These are phyloP conservation scores for Meredithiella fracta DNA, from an alignment of 2,329 filamentous ascomycete species.

Conservation along the genomic window DNA sequence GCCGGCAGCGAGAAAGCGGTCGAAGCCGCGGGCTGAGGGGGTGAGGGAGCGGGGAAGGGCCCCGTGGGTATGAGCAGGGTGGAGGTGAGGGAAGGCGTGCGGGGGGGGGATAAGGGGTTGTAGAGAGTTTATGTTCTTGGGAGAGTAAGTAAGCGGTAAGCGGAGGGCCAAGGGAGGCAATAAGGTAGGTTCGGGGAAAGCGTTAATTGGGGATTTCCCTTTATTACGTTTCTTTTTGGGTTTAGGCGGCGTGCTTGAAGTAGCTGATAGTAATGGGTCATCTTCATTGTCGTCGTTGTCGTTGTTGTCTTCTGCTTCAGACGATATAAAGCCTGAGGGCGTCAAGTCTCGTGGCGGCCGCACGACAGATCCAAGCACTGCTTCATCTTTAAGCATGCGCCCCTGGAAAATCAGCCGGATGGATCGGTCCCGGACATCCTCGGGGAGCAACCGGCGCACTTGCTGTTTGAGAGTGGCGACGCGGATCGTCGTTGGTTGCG, in stretches of 20 bases:
- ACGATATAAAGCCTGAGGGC: background rate
- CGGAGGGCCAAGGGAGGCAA: background rate
- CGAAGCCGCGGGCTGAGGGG: constrained; percentile 52
- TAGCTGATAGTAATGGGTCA: background rate
- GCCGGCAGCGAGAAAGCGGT: constrained; percentile 63
- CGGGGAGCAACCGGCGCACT: constrained; percentile 55
- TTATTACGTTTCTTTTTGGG: background rate
- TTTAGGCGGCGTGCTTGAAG: too few relatives aligned
- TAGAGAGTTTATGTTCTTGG: background rate
- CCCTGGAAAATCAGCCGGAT: constrained; percentile 84
- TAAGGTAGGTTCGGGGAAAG: constrained; percentile 4
- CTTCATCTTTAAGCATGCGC: constrained; percentile 62
- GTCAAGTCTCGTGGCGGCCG: background rate
- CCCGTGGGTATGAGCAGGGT: too few relatives aligned
- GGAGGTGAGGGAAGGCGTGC: background rate
- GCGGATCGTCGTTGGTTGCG: constrained; percentile 50
- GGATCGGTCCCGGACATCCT: constrained; percentile 45
- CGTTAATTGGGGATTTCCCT: background rate
- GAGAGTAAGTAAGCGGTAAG: background rate
- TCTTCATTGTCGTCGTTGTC: background rate
- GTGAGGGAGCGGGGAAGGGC: background rate
- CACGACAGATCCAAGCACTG: constrained; percentile 51
- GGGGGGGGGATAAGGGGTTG: background rate
- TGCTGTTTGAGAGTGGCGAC: constrained; percentile 65
- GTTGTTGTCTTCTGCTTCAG: background rate